Base-by-base conservation (phyloP, 768 basidiomycete genomes). In the Zangia roseola region DNA sequence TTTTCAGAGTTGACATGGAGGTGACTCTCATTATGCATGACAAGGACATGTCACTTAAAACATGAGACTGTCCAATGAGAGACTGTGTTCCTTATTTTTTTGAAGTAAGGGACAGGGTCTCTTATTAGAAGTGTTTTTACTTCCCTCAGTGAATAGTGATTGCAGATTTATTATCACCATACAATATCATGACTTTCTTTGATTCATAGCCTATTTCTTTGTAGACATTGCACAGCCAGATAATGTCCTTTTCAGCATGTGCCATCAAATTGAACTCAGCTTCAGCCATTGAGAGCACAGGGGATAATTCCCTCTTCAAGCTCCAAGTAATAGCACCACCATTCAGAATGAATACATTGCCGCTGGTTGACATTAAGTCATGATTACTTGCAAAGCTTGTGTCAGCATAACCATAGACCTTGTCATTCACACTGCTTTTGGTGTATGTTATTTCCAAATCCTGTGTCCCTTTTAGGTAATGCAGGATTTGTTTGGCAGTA, bases 241-340 rank as follows among this genome's bases (percentile, higher is more conserved):
- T 59, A 1, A 33, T 44, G 1, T 54, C 36, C 5, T 13, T 10
- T 1, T 14, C 17, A 5, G 55, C 51, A 3, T 1, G 42, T 31
- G 49, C 48, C 30, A 60, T 49, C 0, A 52, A 33, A 2, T 13
- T 47, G 10, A 44, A 60, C 19, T 53, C 50, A 0, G 53, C 38
- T 9, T 59, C 34, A 1, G 43, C 31, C 0, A 53, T 50, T 0
- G 26, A 47, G 0, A 48, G 31, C 0, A 34, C 5, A 0, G 17
- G 2, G 64, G 61, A 43, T 31, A 14, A 4, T 62, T 66, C 69
- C 69, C 72, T 62, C 59, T 67, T 16, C 13, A 62, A 25, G 38
- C 68, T 16, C 52, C 71, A 36, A 53, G 67, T 1, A 43, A 74
- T 9, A 65, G 50, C 30, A 1, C 56, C 43, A 59, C 39, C 70